Evolutionary conservation across 306 rosid species (phyloP), one percentile per base, ranked within the genome.

Genomic region (Astragalus glycyphyllos): DNA sequence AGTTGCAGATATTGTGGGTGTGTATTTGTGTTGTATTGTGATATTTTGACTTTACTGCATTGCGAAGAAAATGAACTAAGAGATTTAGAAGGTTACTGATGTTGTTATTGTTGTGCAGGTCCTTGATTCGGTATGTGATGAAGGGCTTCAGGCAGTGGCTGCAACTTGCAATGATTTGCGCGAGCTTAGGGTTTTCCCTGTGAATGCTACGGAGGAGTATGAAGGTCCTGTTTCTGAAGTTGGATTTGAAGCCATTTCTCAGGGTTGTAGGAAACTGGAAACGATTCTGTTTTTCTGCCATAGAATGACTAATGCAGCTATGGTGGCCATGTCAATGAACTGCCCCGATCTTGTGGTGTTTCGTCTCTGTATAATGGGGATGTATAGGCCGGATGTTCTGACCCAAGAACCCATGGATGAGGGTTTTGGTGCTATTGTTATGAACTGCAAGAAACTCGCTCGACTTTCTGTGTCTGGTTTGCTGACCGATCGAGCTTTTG

Each of bases 361-460:
- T 50, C 26, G 57, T 4, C 87, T 91, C 8, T 91, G 96, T 74
- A 87, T 91, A 66, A 91, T 91, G 81, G 96, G 96, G 45, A 77
- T 84, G 57, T 88, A 42, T 77, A 89, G 69, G 49, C 86, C 90
- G 0, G 97, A 91, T 47, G 82, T 76, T 16, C 42, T 31, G 55
- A 91, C 97, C 2, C 69, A 71, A n/a, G 73, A 77, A 48, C 89
- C 97, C 65, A 91, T 91, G 97, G 97, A 91, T 77, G 87, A 87
- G 69, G 97, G 97, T 49, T 89, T 91, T 50, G 96, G 97, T 42
- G 97, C 96, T 65, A 91, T 91, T 68, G 97, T 91, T 72, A 89
- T 32, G 88, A 91, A 91, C 79, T 89, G 97, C 75, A 91, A 87
- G 89, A 87, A 89, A 88, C 91, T 91, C 29, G 89, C 97, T 45